Conservation (phyloP, 2,329 filamentous ascomycete species). For the Neodidymelliopsis sp. region DNA sequence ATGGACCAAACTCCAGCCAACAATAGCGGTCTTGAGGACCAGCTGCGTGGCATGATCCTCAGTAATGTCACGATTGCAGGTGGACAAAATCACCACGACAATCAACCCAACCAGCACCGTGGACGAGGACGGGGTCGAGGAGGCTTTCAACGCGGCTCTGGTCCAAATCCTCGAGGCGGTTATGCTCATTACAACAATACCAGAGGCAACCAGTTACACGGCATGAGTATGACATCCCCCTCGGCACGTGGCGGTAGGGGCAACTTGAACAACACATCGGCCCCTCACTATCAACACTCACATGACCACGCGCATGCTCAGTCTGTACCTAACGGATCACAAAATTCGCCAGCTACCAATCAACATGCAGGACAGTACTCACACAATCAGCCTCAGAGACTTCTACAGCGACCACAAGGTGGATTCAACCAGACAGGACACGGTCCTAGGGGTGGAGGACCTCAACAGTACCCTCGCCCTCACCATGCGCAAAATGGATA, state of each 20-base stretch:
- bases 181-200: constrained; percentile 17
- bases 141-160: constrained; percentile 19
- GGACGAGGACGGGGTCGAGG: constrained; percentile 34
- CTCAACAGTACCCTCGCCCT: constrained; percentile 21
- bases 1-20: constrained; percentile 28
- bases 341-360: constrained; percentile 2
- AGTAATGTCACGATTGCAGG: constrained; percentile 54
- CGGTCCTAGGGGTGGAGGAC: constrained; percentile 1
- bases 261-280: constrained; percentile 9
- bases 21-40: constrained; percentile 56
- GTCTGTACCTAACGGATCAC: constrained; percentile 8
- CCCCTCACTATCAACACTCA: constrained; percentile 17
- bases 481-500: constrained; percentile 28
- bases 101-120: constrained; percentile 27
- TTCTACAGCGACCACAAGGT: constrained; percentile 33
- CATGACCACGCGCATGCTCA: constrained; percentile 7
- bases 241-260: constrained; percentile 21
- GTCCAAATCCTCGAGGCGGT: constrained; percentile 14
- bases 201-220: constrained; percentile 14
- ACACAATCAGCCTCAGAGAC: constrained; percentile 21
- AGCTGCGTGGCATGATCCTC: constrained; percentile 67
- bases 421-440: constrained; percentile 14
- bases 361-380: constrained; percentile 4
- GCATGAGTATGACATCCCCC: constrained; percentile 4
- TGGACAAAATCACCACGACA: constrained; percentile 25